Conservation (phyloP, 2,329 filamentous ascomycete genomes). For the Apiospora pterosperma region DNA sequence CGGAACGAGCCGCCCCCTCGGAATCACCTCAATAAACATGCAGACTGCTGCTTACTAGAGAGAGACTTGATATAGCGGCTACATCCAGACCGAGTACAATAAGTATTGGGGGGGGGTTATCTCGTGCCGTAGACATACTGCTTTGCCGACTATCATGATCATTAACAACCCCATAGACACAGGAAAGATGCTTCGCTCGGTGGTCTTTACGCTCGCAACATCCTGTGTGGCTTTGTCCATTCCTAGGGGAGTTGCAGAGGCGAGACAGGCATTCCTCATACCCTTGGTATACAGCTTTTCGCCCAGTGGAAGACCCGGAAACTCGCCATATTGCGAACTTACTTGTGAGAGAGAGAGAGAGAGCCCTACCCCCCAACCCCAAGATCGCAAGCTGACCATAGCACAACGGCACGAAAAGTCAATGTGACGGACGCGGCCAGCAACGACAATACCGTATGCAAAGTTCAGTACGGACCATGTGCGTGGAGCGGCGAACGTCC, state of each 20-base stretch:
- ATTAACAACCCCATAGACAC: neutral
- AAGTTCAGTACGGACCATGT: neutral
- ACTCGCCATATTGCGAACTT: neutral
- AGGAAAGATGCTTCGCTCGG: neutral
- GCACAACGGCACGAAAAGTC: neutral
- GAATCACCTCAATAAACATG: neutral
- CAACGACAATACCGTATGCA: neutral
- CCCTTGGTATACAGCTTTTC: neutral
- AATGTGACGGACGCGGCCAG: neutral
- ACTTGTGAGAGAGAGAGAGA: neutral
- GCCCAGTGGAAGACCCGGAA: neutral
- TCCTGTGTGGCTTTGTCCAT: neutral
- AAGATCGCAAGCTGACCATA: neutral
- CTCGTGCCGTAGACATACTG: neutral
- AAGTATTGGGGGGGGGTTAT: neutral
- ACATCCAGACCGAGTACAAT: neutral
- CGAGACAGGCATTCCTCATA: neutral
- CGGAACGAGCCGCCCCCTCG: neutral
- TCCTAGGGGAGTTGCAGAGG: neutral
- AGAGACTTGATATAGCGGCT: neutral
- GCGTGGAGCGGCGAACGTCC: neutral
- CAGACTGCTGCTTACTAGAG: neutral
- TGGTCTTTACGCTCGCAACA: neutral
- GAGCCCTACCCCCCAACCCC: neutral
- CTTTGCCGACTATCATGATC: neutral